Evolutionary conservation across 2,329 filamentous ascomycete species (phyloP).

Genomic region (Pseudogymnoascus sp.): DNA sequence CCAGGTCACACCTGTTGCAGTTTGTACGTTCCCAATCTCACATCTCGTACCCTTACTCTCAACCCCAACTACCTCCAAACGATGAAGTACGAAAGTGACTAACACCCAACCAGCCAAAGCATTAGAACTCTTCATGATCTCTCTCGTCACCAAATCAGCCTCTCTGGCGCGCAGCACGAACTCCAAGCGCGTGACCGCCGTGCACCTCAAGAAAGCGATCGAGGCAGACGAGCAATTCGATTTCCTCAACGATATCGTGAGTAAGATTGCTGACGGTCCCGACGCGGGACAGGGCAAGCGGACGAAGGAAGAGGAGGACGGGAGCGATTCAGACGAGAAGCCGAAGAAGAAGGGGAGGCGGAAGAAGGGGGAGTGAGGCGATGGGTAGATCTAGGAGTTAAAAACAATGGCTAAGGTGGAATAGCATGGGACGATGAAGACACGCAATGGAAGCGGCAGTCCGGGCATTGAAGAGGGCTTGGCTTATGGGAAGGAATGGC

Average conservation of each 20-base stretch:
- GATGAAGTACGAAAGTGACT: constrained; percentile 3
- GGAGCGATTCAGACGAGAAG: constrained; percentile 23
- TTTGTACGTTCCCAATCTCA: constrained; percentile 45
- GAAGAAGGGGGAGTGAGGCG: constrained; percentile 16
- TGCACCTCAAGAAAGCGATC: constrained; percentile 87
- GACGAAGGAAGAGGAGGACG: constrained; percentile 21
- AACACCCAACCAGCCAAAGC: constrained; percentile 53
- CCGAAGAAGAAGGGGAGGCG: constrained; percentile 24
- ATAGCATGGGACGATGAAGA: not conserved
- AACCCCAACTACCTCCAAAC: not conserved
- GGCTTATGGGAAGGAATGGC: not conserved
- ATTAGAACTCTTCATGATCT: constrained; percentile 95
- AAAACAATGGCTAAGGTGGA: not conserved
- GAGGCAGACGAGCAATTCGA: constrained; percentile 87
- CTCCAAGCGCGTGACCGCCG: constrained; percentile 80
- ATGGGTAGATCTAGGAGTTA: not conserved
- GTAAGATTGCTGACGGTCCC: constrained; percentile 59
- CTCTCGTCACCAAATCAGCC: constrained; percentile 80
- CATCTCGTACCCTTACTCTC: constrained; percentile 14
- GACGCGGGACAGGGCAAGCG: constrained; percentile 24
- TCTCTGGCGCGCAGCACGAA: constrained; percentile 72
- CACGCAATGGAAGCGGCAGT: not conserved
- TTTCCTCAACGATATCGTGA: constrained; percentile 83
- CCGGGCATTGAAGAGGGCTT: not conserved
- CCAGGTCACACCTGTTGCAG: constrained; percentile 91